Evolutionary conservation across 306 rosid genomes (phyloP), one percentile per base, ranked within the genome.

Genomic region (Glycine soja): DNA sequence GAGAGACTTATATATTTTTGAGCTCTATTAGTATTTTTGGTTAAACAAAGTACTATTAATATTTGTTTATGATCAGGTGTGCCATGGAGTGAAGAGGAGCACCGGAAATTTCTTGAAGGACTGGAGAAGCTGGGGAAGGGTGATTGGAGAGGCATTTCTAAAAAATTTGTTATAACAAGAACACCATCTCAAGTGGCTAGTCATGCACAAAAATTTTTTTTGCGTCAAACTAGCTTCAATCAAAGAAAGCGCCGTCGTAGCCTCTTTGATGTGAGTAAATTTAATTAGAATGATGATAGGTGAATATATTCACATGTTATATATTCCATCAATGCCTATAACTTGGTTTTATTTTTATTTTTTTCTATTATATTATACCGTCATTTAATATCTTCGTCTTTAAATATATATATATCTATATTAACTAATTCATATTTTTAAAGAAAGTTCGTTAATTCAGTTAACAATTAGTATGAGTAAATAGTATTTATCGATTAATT

Each of bases 111-210:
- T 53, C 19, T 53, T 14, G 59, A 10, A 14, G 59, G 59, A 53
- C 8, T 53, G 5, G 9, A 53, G 59, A 53, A 53, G 59, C 16
- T 53, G 3, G 59, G 59, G 9, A 53, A 53, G 59, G 59, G 59
- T 53, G 8, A 53, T 53, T 53, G 59, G 59, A 53, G 24, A 53
- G 59, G 59, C 19, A 53, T 53, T n/a, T n/a, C 59, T 53, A 53
- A 14, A n/a, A 53, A 2, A 5, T 53, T 0, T 14, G 59, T 14
- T 0, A 53, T 6, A 1, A 53, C 19, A 53, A 53, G 59, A 53
- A 53, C 59, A 14, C 59, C 59, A 14, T 14, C 59, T 7, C 59
- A 53, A 53, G 24, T 53, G 3, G 59, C 59, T 0, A 53, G 59
- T 14, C 59, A 53, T n/a, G 59, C 59, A 14, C 59, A 53, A n/a